Percentiles rank a stretch among this genome's conserved stretches.
phyloP scores from a whole-genome alignment of 2,329 filamentous ascomycete species.

The Clarireedia homoeocarpa region DNA sequence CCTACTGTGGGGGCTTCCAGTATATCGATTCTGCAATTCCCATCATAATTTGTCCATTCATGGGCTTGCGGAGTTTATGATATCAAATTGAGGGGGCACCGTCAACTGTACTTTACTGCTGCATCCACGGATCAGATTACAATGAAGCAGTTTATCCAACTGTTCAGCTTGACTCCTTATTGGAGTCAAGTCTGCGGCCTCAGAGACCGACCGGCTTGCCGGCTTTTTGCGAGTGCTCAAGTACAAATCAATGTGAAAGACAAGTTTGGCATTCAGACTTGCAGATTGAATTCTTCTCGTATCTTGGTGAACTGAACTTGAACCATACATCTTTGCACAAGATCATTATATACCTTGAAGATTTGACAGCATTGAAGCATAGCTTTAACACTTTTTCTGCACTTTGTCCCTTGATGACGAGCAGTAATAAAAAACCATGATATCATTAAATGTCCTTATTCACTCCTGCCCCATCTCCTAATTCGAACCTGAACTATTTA shows the following conservation, averaged over 20 bases:
- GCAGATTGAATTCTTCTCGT: background rate
- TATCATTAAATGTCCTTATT: too few species aligned
- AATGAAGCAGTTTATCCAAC: slow-evolving; percentile 38
- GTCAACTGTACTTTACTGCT: slow-evolving; percentile 26
- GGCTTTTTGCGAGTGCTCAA: slow-evolving; percentile 39
- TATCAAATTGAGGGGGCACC: slow-evolving; percentile 15
- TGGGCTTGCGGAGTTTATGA: slow-evolving; percentile 25
- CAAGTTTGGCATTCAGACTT: background rate
- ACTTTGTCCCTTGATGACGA: too few species aligned
- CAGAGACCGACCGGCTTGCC: slow-evolving; percentile 68
- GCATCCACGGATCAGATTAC: slow-evolving; percentile 26
- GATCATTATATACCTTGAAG: too few species aligned
- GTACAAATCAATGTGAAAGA: background rate
- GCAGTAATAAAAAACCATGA: too few species aligned
- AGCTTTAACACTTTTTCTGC: too few species aligned
- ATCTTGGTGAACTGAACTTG: background rate
- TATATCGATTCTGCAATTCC: slow-evolving; percentile 6
- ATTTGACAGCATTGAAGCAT: too few species aligned
- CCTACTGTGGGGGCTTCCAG: slow-evolving; percentile 1
- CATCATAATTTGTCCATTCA: slow-evolving; percentile 11
- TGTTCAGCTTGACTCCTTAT: slow-evolving; percentile 39
- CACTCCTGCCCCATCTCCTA: slow-evolving; percentile 6
- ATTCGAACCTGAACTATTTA: slow-evolving; percentile 16
- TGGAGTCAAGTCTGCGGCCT: slow-evolving; percentile 57
- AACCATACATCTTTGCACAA: background rate